Conservation (phyloP, 805 yeast species). For the Danielia reshetovae region DNA sequence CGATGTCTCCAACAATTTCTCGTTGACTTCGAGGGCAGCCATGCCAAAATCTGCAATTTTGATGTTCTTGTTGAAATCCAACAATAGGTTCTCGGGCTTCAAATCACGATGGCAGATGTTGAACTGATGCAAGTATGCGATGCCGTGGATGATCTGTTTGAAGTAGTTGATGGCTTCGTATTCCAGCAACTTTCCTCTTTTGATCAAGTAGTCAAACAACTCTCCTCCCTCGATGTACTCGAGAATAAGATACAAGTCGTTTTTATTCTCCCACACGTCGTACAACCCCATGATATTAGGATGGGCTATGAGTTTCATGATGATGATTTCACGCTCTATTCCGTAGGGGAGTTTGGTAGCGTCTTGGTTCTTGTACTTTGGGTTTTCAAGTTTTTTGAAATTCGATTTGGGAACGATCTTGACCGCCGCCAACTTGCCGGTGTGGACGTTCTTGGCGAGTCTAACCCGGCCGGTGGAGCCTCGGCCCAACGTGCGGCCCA, state of each 20-base stretch:
- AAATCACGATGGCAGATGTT: conserved; percentile 87
- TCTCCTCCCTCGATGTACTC: conserved; percentile 99
- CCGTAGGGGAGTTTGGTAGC: conserved; percentile 68
- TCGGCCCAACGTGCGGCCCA: conserved; percentile 90
- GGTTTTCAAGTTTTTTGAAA: conserved; percentile 47
- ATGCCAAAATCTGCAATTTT: conserved; percentile 98
- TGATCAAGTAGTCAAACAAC: conserved; percentile 85
- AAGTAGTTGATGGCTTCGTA: conserved; percentile 87
- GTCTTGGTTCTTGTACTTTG: conserved; percentile 41
- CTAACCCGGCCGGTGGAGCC: conserved; percentile 97
- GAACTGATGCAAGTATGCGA: conserved; percentile 78
- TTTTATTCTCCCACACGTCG: conserved; percentile 86
- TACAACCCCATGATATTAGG: conserved; percentile 74
- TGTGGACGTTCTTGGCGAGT: conserved; percentile 78
- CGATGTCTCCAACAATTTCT: conserved; percentile 81
- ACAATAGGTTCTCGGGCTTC: conserved; percentile 73
- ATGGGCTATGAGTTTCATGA: conserved; percentile 77
- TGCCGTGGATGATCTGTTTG: conserved; percentile 79
- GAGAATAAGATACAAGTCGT: conserved; percentile 77
- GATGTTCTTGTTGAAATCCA: conserved; percentile 82
- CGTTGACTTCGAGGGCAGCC: conserved; percentile 92
- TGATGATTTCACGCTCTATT: conserved; percentile 81
- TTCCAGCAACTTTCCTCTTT: conserved; percentile 84
- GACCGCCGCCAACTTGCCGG: conserved; percentile 92
- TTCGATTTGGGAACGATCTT: conserved; percentile 89